Evolutionary conservation across 2,329 filamentous ascomycete species (phyloP).

Genomic region (Trichophyton simii): DNA sequence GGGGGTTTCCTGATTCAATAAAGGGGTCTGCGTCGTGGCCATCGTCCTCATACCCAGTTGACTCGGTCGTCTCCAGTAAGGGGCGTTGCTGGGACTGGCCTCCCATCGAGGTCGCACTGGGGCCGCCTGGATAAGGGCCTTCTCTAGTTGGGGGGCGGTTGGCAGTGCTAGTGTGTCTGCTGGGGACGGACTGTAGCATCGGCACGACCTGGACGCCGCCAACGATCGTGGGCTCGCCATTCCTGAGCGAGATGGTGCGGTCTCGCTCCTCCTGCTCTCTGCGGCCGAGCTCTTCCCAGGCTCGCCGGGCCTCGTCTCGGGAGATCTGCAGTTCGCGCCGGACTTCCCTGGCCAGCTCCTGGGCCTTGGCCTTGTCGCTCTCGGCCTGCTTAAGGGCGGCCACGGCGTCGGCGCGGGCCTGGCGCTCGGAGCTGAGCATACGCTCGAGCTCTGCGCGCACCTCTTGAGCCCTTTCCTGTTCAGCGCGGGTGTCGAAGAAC

Average conservation of each 20-base stretch:
- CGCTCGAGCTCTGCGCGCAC: slow-evolving; percentile 67
- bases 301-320: slow-evolving; percentile 86
- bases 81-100: slow-evolving; percentile 13
- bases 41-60: slow-evolving; percentile 38
- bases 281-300: slow-evolving; percentile 92
- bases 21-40: slow-evolving; percentile 49
- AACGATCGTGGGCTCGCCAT: slow-evolving; percentile 76
- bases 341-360: slow-evolving; percentile 78
- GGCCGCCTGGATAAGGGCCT: slow-evolving; percentile 30
- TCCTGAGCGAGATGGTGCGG: slow-evolving; percentile 68
- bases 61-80: slow-evolving; percentile 28
- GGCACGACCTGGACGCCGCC: slow-evolving; percentile 92
- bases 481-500: slow-evolving; percentile 89
- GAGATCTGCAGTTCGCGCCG: slow-evolving; percentile 86
- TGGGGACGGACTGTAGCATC: slow-evolving; percentile 61
- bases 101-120: slow-evolving; percentile 21
- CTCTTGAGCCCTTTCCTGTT: slow-evolving; percentile 76
- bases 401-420: slow-evolving; percentile 54
- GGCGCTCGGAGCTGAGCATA: slow-evolving; percentile 61
- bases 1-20: slow-evolving; percentile 31
- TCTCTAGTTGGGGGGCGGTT: slow-evolving; percentile 37
- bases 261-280: slow-evolving; percentile 89
- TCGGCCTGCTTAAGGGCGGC: slow-evolving; percentile 54
- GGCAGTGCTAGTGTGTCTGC: slow-evolving; percentile 38
- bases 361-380: slow-evolving; percentile 54